These are phyloP conservation scores for Centella asiatica DNA, from an alignment of 129 eudicot genomes.

Conservation along the genomic window DNA sequence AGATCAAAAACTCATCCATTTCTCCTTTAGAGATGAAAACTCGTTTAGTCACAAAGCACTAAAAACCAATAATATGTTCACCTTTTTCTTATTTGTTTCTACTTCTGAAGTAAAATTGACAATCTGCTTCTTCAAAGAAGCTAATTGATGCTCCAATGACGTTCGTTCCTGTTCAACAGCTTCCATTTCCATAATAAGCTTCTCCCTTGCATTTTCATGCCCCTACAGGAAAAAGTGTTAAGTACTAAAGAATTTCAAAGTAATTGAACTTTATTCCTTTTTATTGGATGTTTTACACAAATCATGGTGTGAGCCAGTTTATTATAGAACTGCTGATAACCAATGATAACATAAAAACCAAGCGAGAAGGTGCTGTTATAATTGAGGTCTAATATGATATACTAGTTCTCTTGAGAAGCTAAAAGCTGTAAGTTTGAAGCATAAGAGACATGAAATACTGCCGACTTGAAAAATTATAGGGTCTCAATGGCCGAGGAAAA, in stretches of 20 bases:
- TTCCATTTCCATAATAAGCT: conserved; percentile 86
- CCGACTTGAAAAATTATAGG: background rate
- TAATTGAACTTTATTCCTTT: background rate
- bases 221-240: conserved; percentile 35
- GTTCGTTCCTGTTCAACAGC: conserved; percentile 62
- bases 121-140: conserved; percentile 54
- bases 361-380: background rate
- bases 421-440: background rate
- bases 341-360: too few species aligned
- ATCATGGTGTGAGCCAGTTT: too few species aligned
- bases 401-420: background rate
- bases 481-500: background rate
- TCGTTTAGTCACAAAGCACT: background rate
- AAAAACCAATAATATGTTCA: conserved; percentile 9
- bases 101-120: conserved; percentile 46
- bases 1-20: conserved; percentile 1
- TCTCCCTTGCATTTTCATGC: conserved; percentile 79
- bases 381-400: background rate
- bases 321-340: too few species aligned
- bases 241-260: conserved; percentile 1
- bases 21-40: background rate
- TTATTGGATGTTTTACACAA: too few species aligned
- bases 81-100: conserved; percentile 62
- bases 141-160: conserved; percentile 63
- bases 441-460: background rate